Evolutionary conservation across 1,284 basidiomycete genomes (phyloP).

Genomic region (Rhodotorula sp.): DNA sequence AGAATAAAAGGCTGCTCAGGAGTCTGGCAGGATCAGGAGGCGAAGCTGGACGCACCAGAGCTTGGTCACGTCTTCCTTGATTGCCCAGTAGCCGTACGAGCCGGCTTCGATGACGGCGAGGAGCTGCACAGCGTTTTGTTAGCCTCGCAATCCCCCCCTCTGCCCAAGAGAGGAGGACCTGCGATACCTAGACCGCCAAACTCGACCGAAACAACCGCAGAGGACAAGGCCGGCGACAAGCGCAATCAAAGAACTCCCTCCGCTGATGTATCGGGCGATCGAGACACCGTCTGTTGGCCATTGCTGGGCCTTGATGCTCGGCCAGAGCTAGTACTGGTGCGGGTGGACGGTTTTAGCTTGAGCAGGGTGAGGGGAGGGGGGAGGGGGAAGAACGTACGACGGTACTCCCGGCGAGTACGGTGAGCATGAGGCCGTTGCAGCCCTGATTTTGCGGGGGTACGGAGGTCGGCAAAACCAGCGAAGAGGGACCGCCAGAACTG

Average conservation of each 20-base stretch:
- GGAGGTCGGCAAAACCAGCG: no score
- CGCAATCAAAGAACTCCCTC: neutral
- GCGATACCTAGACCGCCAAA: neutral
- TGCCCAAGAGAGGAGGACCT: neutral
- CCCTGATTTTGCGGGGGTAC: neutral
- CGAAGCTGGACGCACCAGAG: conserved; percentile 7
- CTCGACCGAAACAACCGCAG: neutral
- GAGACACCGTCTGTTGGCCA: neutral
- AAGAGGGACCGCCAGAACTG: neutral
- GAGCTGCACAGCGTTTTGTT: neutral
- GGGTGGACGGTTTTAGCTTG: neutral
- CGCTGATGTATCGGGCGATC: neutral
- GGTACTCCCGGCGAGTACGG: neutral
- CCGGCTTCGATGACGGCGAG: conserved; percentile 1
- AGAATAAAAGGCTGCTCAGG: neutral
- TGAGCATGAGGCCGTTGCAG: conserved; percentile 1
- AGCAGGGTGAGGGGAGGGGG: no score
- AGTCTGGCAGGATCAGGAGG: neutral
- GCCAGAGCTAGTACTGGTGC: neutral
- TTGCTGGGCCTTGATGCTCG: no score
- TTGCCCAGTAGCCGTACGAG: neutral
- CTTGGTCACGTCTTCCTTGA: neutral
- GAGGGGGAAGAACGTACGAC: neutral
- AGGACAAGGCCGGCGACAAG: neutral
- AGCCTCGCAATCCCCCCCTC: neutral